Evolutionary conservation across 2,329 filamentous ascomycete genomes (phyloP), one percentile per base, ranked within the genome.

Genomic region (Arthrobotrys sinensis): DNA sequence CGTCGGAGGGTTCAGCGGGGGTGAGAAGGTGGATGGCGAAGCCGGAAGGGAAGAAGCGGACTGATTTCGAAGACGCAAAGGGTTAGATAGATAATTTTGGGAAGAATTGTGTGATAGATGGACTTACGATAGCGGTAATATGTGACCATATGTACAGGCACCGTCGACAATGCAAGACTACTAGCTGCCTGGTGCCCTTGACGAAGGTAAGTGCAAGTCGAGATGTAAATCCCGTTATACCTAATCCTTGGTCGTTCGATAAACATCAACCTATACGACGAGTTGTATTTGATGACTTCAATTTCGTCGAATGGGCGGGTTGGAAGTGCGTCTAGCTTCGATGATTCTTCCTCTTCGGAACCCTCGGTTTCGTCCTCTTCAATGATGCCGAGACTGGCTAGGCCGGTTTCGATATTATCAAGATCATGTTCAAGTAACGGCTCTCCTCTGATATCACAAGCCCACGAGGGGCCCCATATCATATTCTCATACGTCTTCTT

Each of bases 141-240:
- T 0, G 96, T 99, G 60, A 99, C 94, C 75, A 98, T 96, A 83
- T 97, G 94, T 40, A 98, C 91, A 7, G 94, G 94, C 4, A 57
- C 32, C 24, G 89, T 91, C 82, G 86, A 87, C 93, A 94, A 97
- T 0, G 92, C 91, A 16, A 91, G 85, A 68, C 90, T 90, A 80
- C 90, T 91, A 19, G 89, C 88, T 2, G 90, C 91, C 10, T 91
- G 88, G 76, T 92, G 92, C 36, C 96, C 96, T 0, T 93, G 87
- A 24, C 96, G 92, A 62, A 93, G 90, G 85, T 99, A 99, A 85
- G 98, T 98, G 76, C 97, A 94, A 0, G 95, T 98, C 84, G 91
- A 93, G 84, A 99, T 98, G 86, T 99, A 99, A 85, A 93, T 92
- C 28, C 96, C 96, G 82, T 96, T 96, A 87, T 97, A 99, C 73